phyloP scores from a whole-genome alignment of 2,329 filamentous ascomycete genomes.

The Fusarium staphyleae region DNA sequence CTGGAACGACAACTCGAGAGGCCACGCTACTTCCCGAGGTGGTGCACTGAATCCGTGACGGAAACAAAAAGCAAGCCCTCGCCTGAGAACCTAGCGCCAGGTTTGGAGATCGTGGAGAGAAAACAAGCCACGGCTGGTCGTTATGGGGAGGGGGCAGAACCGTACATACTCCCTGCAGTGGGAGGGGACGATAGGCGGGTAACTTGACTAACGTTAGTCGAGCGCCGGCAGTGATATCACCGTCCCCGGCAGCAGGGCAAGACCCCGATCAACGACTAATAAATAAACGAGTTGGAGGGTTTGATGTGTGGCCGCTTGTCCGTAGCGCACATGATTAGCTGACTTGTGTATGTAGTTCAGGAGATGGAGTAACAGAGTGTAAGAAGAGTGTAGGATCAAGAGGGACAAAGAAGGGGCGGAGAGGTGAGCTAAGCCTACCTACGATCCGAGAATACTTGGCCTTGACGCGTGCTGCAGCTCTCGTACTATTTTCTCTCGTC shows the following conservation, averaged over 20 bases:
- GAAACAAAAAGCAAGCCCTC: constrained; percentile 26
- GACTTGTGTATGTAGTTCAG: no score
- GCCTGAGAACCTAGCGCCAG: constrained; percentile 20
- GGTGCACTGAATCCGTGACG: constrained; percentile 7
- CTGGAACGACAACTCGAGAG: constrained; percentile 1
- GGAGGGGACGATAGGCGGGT: constrained; percentile 6
- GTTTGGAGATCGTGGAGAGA: constrained; percentile 34
- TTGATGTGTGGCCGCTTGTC: constrained; percentile 1
- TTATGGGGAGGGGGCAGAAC: constrained; percentile 8
- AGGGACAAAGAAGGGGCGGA: neutral
- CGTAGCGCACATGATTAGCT: constrained; percentile 9
- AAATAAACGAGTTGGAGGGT: neutral
- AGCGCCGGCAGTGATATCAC: constrained; percentile 6
- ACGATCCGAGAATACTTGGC: neutral
- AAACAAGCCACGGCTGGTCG: constrained; percentile 30
- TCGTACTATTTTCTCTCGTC: neutral
- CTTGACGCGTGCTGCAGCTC: neutral
- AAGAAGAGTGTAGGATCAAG: constrained; percentile 7
- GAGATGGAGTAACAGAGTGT: neutral
- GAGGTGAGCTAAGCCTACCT: neutral
- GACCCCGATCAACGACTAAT: neutral
- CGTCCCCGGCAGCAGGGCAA: neutral
- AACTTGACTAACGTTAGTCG: constrained; percentile 2
- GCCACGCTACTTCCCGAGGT: constrained; percentile 17
- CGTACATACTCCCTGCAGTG: constrained; percentile 28